Evolutionary conservation across 768 basidiomycete species (phyloP).

Genomic region (Trametes gibbosa): DNA sequence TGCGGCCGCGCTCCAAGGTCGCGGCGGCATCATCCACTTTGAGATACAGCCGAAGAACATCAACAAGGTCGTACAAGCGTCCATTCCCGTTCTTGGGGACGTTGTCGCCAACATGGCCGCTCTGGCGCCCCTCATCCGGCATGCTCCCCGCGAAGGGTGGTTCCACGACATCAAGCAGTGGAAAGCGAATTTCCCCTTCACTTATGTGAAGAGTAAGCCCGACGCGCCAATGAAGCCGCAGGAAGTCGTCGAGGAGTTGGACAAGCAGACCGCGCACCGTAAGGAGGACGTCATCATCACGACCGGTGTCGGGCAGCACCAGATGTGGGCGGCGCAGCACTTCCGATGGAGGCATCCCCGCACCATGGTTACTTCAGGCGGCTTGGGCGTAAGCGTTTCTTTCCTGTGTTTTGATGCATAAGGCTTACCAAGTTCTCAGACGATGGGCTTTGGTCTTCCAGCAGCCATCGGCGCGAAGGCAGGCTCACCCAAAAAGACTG

Average conservation of each 20-base stretch:
- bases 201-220: slow-evolving; percentile 61
- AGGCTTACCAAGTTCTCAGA: slow-evolving; percentile 42
- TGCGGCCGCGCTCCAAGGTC: slow-evolving; percentile 79
- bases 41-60: slow-evolving; percentile 98
- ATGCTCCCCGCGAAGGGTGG: slow-evolving; percentile 70
- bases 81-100: slow-evolving; percentile 92
- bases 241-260: slow-evolving; percentile 92
- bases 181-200: slow-evolving; percentile 91
- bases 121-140: slow-evolving; percentile 76
- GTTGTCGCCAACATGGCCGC: slow-evolving; percentile 79
- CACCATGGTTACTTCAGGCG: slow-evolving; percentile 90
- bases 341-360: slow-evolving; percentile 89
- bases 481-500: slow-evolving; percentile 88
- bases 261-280: slow-evolving; percentile 69
- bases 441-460: slow-evolving; percentile 98
- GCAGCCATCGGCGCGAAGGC: slow-evolving; percentile 96
- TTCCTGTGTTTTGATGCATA: no score
- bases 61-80: slow-evolving; percentile 96
- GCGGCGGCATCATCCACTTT: slow-evolving; percentile 98
- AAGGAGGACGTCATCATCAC: slow-evolving; percentile 87
- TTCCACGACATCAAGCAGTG: slow-evolving; percentile 76
- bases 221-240: slow-evolving; percentile 89
- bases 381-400: slow-evolving; percentile 72
- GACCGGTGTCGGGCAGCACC: slow-evolving; percentile 98
- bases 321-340: slow-evolving; percentile 99